Evolutionary conservation across 2,329 filamentous ascomycete species (phyloP).

Genomic region (Grosmannia clavigera): DNA sequence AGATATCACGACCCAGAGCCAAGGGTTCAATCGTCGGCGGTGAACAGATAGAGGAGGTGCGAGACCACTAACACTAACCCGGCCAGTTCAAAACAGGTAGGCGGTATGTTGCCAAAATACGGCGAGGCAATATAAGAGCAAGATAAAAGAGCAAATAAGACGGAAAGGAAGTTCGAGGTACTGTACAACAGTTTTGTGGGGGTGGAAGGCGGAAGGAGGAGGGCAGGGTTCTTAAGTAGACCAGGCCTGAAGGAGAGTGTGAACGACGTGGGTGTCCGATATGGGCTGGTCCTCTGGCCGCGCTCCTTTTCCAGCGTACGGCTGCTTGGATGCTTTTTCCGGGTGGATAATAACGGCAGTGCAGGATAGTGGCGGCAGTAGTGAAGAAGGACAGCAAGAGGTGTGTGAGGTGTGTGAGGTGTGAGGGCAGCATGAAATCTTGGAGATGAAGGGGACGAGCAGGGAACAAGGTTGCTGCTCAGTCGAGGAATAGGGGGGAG

Average conservation of each 20-base stretch:
- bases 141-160: not conserved
- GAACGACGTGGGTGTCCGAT: constrained; percentile 5
- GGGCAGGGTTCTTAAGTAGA: constrained; percentile 16
- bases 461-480: constrained; percentile 7
- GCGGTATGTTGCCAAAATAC: not conserved
- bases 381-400: not conserved
- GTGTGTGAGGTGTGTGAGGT: not conserved
- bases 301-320: not conserved
- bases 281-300: not conserved
- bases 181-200: constrained; percentile 6
- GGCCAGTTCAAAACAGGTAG: not conserved
- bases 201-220: constrained; percentile 7
- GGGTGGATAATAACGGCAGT: constrained; percentile 3
- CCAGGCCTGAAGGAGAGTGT: constrained; percentile 13
- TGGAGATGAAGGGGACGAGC: constrained; percentile 10
- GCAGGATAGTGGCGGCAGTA: not conserved
- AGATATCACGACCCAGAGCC: not conserved
- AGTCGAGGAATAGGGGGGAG: not conserved
- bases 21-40: not conserved
- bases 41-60: not conserved
- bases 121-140: not conserved
- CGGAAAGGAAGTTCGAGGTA: not conserved
- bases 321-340: not conserved
- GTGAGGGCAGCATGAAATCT: constrained; percentile 7
- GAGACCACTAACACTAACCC: not conserved